Evolutionary conservation across 345 rosid species (phyloP), one percentile per base, ranked within the genome.

Genomic region (Euphorbia peplus): DNA sequence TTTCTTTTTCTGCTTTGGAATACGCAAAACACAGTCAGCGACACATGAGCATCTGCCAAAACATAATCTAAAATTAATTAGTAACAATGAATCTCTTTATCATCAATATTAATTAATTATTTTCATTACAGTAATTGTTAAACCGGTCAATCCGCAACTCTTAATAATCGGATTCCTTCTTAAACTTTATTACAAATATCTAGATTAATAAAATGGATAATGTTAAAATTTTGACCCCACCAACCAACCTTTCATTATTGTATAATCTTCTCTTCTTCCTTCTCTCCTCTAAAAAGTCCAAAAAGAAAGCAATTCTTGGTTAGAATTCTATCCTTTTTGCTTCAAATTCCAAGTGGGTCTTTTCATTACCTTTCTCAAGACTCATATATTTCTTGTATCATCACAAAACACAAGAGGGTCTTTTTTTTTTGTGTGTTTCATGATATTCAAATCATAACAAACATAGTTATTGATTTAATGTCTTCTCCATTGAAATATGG

Each of bases 401-500:
- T 70, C 63, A 58, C 32, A 61, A 61, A 60, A 35, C 26, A 41
- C 8, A 60, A 48, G 54, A 53, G 60, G 65, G 60, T 56, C 48
- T 32, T 58, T 16, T 25, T 8, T 37, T 67, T 66, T 29, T 57
- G 3, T 7, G 30, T 4, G 18, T 42, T 57, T 63, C 4, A 15
- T 24, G 55, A 28, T 29, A 29, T 65, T 50, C 29, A 3, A 14
- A 28, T 12, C 19, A 22, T 29, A 44, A 26, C n/a, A n/a, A n/a
- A n/a, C n/a, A n/a, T n/a, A n/a, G n/a, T n/a, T n/a, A n/a, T n/a
- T n/a, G n/a, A n/a, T n/a, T n/a, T n/a, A n/a, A n/a, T n/a, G n/a
- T n/a, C n/a, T 14, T 76, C 67, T 72, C 79, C 74, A 41, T 69
- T 60, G 70, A 76, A 60, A 26, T 29, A 30, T 30, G 66, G 64